Evolutionary conservation across 768 basidiomycete species (phyloP).

Genomic region (Lentinula sp.): DNA sequence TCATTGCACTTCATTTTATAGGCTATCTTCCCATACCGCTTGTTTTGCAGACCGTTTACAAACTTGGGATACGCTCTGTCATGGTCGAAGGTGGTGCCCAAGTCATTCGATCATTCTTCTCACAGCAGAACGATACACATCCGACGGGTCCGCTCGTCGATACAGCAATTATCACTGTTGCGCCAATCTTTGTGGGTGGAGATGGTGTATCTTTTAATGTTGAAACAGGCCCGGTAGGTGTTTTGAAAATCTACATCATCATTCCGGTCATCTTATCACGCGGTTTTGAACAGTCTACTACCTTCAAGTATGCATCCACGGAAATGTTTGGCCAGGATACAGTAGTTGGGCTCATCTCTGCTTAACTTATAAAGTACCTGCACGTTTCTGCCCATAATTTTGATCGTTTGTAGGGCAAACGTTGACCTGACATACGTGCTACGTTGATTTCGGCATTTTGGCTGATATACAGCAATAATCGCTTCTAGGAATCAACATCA

Average conservation of each 20-base stretch:
- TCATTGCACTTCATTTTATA: conserved; percentile 10
- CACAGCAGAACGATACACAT: conserved; percentile 5
- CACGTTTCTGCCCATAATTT: too few species aligned
- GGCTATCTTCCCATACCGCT: conserved; percentile 37
- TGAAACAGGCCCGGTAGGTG: conserved; percentile 5
- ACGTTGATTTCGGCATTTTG: too few species aligned
- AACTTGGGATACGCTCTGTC: conserved; percentile 57
- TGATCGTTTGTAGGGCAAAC: too few species aligned
- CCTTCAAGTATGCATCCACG: conserved; percentile 22
- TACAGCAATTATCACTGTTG: conserved; percentile 75
- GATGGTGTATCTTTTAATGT: conserved; percentile 57
- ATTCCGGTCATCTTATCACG: conserved; percentile 1
- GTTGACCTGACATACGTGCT: too few species aligned
- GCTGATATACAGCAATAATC: too few species aligned
- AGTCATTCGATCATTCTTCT: conserved; percentile 72
- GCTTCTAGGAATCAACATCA: too few species aligned
- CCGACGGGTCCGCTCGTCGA: conserved; percentile 43
- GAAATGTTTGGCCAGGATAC: conserved; percentile 29
- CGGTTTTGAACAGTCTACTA: conserved; percentile 2
- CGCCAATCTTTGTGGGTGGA: conserved; percentile 77
- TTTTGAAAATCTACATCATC: background rate
- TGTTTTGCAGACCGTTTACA: conserved; percentile 48
- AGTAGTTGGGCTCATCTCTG: conserved; percentile 15
- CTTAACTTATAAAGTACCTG: background rate
- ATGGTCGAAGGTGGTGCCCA: conserved; percentile 96